phyloP scores from a whole-genome alignment of 768 basidiomycete genomes.

The Hygrocybe coccinea region DNA sequence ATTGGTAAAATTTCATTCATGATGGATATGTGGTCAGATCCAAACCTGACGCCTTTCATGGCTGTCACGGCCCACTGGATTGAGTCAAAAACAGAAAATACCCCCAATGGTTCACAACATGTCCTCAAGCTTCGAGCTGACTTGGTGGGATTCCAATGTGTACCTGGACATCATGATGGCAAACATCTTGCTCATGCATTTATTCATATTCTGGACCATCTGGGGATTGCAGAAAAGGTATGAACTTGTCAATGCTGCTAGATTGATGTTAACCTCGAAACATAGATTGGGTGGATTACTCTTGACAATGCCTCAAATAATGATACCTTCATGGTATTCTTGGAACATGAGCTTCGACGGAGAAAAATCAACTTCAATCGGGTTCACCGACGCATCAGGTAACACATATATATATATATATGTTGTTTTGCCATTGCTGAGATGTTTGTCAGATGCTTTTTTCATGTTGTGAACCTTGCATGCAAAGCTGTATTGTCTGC shows the following conservation, averaged over 20 bases:
- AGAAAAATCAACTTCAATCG: slow-evolving; percentile 21
- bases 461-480: slow-evolving; percentile 31
- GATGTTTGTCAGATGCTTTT: slow-evolving; percentile 25
- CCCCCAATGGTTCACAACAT: slow-evolving; percentile 19
- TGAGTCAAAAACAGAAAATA: slow-evolving; percentile 15
- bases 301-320: slow-evolving; percentile 34
- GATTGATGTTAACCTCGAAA: background rate
- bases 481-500: slow-evolving; percentile 27
- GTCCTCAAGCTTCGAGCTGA: slow-evolving; percentile 27
- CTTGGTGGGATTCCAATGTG: slow-evolving; percentile 33
- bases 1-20: slow-evolving; percentile 35
- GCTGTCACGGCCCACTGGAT: slow-evolving; percentile 43
- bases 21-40: slow-evolving; percentile 36
- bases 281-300: slow-evolving; percentile 37
- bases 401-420: slow-evolving; percentile 8
- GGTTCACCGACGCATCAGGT: slow-evolving; percentile 21
- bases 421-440: slow-evolving; percentile 1
- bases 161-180: slow-evolving; percentile 36
- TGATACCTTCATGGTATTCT: slow-evolving; percentile 25
- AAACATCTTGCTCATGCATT: slow-evolving; percentile 34
- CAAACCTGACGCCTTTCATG: slow-evolving; percentile 35
- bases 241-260: slow-evolving; percentile 1
- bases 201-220: slow-evolving; percentile 24
- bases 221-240: slow-evolving; percentile 26
- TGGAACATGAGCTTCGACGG: slow-evolving; percentile 17